Percentiles rank a stretch among this genome's conserved stretches.
Conservation (phyloP, 441 rosid species). For the Daphne laureola region DNA sequence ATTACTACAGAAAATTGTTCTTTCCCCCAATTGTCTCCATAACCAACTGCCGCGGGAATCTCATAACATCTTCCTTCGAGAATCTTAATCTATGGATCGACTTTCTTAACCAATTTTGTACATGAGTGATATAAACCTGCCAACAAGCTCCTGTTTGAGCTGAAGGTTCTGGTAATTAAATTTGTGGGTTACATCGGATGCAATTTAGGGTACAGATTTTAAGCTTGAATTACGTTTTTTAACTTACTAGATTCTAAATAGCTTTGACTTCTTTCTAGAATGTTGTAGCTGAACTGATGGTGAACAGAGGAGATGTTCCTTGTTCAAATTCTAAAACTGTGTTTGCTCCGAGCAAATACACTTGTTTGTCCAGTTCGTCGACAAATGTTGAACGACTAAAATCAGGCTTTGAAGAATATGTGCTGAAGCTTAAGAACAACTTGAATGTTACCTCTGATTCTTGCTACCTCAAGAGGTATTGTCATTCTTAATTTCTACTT, state of each 20-base stretch:
- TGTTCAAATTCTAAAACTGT: constrained; percentile 34
- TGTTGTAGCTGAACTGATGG: constrained; percentile 61
- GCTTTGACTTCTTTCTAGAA: constrained; percentile 32
- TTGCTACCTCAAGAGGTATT: constrained; percentile 52
- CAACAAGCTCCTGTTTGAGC: too few species aligned
- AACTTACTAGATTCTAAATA: constrained; percentile 3
- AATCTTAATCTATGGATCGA: neutral
- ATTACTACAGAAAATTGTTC: too few species aligned
- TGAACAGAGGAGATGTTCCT: constrained; percentile 34
- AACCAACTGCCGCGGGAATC: too few species aligned
- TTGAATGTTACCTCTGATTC: constrained; percentile 31
- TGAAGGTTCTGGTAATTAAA: too few species aligned
- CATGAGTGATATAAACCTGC: too few species aligned
- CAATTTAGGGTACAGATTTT: constrained; percentile 1
- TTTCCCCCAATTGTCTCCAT: too few species aligned
- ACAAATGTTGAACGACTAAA: constrained; percentile 55
- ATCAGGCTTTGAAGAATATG: constrained; percentile 73
- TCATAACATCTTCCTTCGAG: neutral
- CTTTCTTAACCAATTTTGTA: neutral
- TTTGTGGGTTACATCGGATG: too few species aligned
- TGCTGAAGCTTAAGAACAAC: constrained; percentile 49
- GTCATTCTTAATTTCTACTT: constrained; percentile 4
- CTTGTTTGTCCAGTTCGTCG: constrained; percentile 30
- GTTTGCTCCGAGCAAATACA: constrained; percentile 43
- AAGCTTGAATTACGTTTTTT: neutral